Evolutionary conservation across 768 basidiomycete species (phyloP).

Genomic region (Hericium erinaceus): DNA sequence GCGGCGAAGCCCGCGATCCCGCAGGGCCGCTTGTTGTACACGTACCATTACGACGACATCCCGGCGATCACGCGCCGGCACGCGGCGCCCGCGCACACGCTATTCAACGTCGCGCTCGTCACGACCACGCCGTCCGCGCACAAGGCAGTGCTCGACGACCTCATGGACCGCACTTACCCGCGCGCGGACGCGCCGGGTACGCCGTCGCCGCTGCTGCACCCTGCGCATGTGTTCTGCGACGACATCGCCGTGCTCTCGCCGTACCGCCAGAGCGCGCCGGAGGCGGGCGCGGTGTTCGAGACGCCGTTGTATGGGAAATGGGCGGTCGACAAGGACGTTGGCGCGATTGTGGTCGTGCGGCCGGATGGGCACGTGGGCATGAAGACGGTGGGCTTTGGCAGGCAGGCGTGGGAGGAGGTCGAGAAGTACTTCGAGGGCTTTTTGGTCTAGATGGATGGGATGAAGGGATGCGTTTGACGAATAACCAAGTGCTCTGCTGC

Average conservation of each 20-base stretch:
- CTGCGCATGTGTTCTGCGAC: slow-evolving; percentile 5
- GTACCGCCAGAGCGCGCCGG: slow-evolving; percentile 2
- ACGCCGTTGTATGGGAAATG: slow-evolving; percentile 3
- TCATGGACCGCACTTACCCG: slow-evolving; percentile 1
- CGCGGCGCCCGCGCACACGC: slow-evolving; percentile 1
- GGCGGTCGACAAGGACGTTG: slow-evolving; percentile 1
- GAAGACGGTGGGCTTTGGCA: neutral
- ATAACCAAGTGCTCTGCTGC: too few relatives aligned
- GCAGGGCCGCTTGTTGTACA: neutral
- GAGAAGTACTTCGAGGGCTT: slow-evolving; percentile 5
- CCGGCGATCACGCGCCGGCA: slow-evolving; percentile 3
- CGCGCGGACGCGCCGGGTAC: neutral
- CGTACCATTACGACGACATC: slow-evolving; percentile 6
- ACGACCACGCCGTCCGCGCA: neutral
- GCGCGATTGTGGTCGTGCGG: slow-evolving; percentile 5
- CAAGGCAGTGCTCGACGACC: neutral
- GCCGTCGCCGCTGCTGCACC: slow-evolving; percentile 1
- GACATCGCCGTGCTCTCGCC: slow-evolving; percentile 4
- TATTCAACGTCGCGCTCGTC: slow-evolving; percentile 2
- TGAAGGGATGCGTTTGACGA: neutral
- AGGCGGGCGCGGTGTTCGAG: slow-evolving; percentile 5
- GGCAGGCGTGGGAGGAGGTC: neutral
- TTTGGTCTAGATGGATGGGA: neutral
- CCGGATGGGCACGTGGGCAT: slow-evolving; percentile 4
- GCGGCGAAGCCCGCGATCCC: neutral